Evolutionary conservation across 1,139 yeast species (phyloP).

Genomic region (Candida sojae): DNA sequence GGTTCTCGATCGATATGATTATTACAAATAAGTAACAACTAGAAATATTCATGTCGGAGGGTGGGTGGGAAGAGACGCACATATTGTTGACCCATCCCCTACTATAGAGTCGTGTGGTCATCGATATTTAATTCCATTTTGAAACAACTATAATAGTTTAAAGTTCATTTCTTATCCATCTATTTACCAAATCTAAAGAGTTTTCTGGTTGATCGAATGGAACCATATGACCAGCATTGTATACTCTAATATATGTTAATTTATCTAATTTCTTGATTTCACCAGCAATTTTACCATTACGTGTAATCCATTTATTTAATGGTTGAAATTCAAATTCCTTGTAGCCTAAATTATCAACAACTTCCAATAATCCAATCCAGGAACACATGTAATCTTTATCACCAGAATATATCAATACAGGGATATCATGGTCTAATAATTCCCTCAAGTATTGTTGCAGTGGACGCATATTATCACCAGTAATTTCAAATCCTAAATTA

Average conservation of each 20-base stretch:
- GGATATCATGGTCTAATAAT: conserved; percentile 56
- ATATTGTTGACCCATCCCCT: too few relatives aligned
- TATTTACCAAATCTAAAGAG: conserved; percentile 44
- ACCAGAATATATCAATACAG: conserved; percentile 77
- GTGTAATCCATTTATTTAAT: conserved; percentile 35
- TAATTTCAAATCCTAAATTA: conserved; percentile 77
- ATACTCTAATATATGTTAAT: conserved; percentile 46
- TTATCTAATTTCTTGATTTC: conserved; percentile 43
- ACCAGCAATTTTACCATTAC: conserved; percentile 37
- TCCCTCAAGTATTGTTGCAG: conserved; percentile 66
- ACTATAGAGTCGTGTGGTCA: too few relatives aligned
- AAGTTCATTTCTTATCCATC: conserved; percentile 23
- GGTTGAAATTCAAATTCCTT: conserved; percentile 57
- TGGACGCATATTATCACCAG: conserved; percentile 71
- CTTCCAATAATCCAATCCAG: conserved; percentile 80
- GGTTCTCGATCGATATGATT: too few relatives aligned
- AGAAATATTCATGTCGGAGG: too few relatives aligned
- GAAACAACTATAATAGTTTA: too few relatives aligned
- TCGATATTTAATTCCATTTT: too few relatives aligned
- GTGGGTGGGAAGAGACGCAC: too few relatives aligned
- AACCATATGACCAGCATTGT: conserved; percentile 50
- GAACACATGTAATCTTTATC: conserved; percentile 82
- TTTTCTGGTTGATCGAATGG: conserved; percentile 47
- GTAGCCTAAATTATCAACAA: conserved; percentile 72
- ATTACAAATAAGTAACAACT: too few relatives aligned